Evolutionary conservation across 345 rosid genomes (phyloP).

Genomic region (Moricandia moricandioides): DNA sequence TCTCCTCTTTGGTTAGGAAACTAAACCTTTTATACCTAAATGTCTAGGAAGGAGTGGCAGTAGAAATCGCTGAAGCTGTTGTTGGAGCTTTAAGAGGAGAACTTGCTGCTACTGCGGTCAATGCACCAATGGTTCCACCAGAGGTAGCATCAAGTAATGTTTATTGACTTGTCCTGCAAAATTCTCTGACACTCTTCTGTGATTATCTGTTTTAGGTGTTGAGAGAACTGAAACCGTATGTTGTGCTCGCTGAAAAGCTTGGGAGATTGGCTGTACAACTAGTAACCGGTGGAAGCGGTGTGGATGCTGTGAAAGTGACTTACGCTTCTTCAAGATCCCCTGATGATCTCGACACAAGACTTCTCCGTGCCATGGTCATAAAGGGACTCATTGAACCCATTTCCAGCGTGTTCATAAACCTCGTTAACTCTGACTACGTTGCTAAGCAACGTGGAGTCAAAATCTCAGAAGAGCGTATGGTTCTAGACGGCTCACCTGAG

Average conservation of each 20-base stretch:
- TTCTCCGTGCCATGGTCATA: constrained; percentile 67
- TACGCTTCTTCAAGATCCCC: constrained; percentile 65
- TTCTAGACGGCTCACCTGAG: constrained; percentile 58
- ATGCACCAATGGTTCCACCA: constrained; percentile 62
- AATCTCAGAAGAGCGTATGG: constrained; percentile 50
- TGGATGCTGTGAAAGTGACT: constrained; percentile 37
- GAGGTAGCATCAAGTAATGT: constrained; percentile 34
- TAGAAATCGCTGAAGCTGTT: constrained; percentile 61
- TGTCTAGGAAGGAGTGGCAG: constrained; percentile 48
- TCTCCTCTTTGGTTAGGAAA: too few species aligned
- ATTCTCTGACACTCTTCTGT: not conserved
- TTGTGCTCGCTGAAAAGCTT: not conserved
- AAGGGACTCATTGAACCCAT: constrained; percentile 70
- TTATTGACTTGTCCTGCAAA: not conserved
- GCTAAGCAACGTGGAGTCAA: constrained; percentile 67
- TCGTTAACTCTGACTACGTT: constrained; percentile 66
- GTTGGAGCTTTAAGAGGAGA: constrained; percentile 55
- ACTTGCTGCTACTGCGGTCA: constrained; percentile 55
- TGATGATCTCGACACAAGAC: constrained; percentile 71
- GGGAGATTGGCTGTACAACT: constrained; percentile 50
- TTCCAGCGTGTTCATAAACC: constrained; percentile 58
- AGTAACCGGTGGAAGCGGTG: constrained; percentile 72
- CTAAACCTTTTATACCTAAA: too few species aligned
- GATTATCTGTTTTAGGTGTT: constrained; percentile 42
- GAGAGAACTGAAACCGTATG: constrained; percentile 57